Conservation (phyloP, 495 filamentous ascomycete species). For the Achaetomiella virescens region DNA sequence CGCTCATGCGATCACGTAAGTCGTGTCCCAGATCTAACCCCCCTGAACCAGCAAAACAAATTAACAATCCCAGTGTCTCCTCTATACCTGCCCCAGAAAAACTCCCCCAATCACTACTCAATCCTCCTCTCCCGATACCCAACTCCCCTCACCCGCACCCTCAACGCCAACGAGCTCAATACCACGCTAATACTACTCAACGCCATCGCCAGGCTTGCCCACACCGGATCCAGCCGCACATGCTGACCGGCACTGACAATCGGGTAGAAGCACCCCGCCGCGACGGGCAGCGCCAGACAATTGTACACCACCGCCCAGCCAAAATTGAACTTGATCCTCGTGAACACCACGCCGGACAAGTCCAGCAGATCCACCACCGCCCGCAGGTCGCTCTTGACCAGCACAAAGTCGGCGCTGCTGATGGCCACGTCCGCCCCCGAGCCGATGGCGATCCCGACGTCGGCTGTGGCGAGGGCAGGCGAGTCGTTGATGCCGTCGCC, state of each 20-base stretch:
- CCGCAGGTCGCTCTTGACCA: conserved; percentile 66
- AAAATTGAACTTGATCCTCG: conserved; percentile 80
- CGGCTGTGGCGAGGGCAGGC: conserved; percentile 70
- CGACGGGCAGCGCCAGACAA: conserved; percentile 67
- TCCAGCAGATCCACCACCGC: conserved; percentile 67
- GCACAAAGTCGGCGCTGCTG: conserved; percentile 73
- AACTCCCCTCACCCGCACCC: conserved; percentile 40
- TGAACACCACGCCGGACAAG: conserved; percentile 66
- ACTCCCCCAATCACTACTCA: no score
- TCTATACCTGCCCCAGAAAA: no score
- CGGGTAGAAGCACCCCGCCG: conserved; percentile 75
- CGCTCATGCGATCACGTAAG: not conserved
- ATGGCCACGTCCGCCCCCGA: conserved; percentile 83
- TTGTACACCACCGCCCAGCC: conserved; percentile 88
- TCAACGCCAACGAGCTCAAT: conserved; percentile 61
- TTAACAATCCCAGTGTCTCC: no score
- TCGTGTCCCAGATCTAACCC: not conserved
- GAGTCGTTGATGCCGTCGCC: conserved; percentile 90
- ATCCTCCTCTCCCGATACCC: conserved; percentile 41
- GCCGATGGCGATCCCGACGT: conserved; percentile 79
- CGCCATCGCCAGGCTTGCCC: conserved; percentile 85
- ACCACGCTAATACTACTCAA: conserved; percentile 78
- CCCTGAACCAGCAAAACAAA: no score
- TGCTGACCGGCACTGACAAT: conserved; percentile 48
- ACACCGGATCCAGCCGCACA: conserved; percentile 66